Evolutionary conservation across 768 basidiomycete species (phyloP).

Genomic region (Phlegmacium glaucopus): DNA sequence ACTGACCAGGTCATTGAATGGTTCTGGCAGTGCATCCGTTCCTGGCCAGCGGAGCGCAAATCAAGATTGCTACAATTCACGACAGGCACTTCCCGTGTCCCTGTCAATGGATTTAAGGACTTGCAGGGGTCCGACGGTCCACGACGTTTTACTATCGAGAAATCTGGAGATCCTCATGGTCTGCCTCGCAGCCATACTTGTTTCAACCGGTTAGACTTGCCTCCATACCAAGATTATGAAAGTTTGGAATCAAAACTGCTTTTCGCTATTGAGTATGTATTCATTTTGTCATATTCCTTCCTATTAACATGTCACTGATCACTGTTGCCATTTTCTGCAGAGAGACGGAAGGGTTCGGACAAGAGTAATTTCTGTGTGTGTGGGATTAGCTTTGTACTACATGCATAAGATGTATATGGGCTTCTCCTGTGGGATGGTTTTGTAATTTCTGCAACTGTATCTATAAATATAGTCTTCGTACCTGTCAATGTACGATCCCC

Average conservation of each 20-base stretch:
- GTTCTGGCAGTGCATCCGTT: conserved; percentile 93
- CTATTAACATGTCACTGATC: background rate
- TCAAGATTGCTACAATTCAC: conserved; percentile 86
- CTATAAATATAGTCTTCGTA: no score
- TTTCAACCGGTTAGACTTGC: conserved; percentile 87
- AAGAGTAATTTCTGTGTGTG: conserved; percentile 38
- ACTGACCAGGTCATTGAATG: conserved; percentile 88
- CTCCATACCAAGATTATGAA: conserved; percentile 86
- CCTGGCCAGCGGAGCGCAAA: conserved; percentile 89
- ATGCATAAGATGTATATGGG: conserved; percentile 1
- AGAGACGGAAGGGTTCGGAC: conserved; percentile 77
- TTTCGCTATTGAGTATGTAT: conserved; percentile 75
- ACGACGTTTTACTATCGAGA: conserved; percentile 91
- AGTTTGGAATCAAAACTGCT: conserved; percentile 82
- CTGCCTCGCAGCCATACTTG: conserved; percentile 92
- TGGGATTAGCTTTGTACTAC: conserved; percentile 5
- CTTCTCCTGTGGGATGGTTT: conserved; percentile 3
- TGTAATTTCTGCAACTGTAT: conserved; percentile 6
- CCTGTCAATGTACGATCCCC: no score
- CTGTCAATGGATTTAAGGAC: conserved; percentile 94
- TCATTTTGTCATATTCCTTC: conserved; percentile 1
- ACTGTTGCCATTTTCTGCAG: conserved; percentile 29
- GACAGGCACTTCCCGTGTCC: conserved; percentile 79
- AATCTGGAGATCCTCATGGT: conserved; percentile 85
- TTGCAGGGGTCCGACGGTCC: conserved; percentile 93